Conservation (phyloP, 805 yeast genomes). For the Pichia cabralensis region DNA sequence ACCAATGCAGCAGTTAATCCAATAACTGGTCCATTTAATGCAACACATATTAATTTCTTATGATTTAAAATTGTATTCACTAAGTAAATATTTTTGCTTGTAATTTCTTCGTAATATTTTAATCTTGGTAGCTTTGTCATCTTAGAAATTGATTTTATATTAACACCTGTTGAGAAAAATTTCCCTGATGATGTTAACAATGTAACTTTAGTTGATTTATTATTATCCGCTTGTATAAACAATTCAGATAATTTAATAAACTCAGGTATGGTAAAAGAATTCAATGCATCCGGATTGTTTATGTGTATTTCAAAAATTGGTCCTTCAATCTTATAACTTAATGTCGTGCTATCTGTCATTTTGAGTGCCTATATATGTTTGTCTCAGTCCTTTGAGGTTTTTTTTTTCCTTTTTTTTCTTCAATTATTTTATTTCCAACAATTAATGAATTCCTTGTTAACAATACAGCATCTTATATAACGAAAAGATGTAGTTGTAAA, state of each 20-base stretch:
- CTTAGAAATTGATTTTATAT: conserved; percentile 35
- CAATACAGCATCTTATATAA: no score
- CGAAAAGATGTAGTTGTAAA: no score
- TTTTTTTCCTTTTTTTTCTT: no score
- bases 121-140: conserved; percentile 13
- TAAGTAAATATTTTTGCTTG: conserved; percentile 57
- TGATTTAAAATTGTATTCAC: conserved; percentile 64
- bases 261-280: conserved; percentile 59
- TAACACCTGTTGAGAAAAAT: conserved; percentile 81
- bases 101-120: conserved; percentile 25
- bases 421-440: no score
- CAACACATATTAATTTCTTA: conserved; percentile 57
- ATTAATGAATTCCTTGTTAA: no score
- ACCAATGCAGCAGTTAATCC: conserved; percentile 71
- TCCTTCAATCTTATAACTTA: conserved; percentile 11
- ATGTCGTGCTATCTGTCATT: conserved; percentile 7
- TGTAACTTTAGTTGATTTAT: conserved; percentile 54
- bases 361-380: no score
- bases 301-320: conserved; percentile 45
- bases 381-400: no score
- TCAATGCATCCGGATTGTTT: conserved; percentile 48
- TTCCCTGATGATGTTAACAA: conserved; percentile 62
- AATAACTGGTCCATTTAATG: conserved; percentile 80
- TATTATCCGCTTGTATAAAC: conserved; percentile 52
- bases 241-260: conserved; percentile 50